These are phyloP conservation scores for Alternaria consortialis DNA, from an alignment of 2,329 filamentous ascomycete species.

Conservation along the genomic window DNA sequence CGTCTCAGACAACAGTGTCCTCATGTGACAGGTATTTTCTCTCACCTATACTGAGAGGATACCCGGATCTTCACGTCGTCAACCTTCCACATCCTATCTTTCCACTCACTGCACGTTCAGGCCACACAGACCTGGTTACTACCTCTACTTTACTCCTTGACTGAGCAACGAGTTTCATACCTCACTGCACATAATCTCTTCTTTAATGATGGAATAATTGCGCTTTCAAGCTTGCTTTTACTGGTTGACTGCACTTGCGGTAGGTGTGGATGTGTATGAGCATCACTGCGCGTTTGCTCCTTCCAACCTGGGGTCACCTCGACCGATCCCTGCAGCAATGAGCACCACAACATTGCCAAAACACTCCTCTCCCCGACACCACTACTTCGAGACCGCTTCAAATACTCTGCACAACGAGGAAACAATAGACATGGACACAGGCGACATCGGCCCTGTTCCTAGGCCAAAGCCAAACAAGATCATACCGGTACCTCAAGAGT, in stretches of 20 bases:
- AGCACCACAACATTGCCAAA: not conserved
- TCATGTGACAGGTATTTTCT: not conserved
- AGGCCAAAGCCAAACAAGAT: constrained; percentile 27
- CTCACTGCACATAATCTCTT: not conserved
- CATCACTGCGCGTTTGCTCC: constrained; percentile 10
- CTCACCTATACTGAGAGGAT: not conserved
- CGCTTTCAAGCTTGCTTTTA: not conserved
- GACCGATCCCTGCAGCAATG: not conserved
- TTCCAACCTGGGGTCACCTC: constrained; percentile 13
- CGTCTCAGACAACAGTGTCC: not conserved
- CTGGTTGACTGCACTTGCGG: not conserved
- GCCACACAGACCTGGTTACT: not conserved
- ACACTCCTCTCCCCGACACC: not conserved
- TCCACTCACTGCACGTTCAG: not conserved
- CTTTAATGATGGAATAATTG: not conserved
- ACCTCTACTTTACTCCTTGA: not conserved
- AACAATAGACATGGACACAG: not conserved
- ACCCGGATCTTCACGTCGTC: not conserved
- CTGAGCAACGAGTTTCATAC: not conserved
- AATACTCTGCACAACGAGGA: not conserved
- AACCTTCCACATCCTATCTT: not conserved
- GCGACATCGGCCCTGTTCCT: not conserved
- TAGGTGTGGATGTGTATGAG: not conserved
- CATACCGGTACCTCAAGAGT: constrained; percentile 33
- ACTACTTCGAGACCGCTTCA: not conserved